phyloP scores from a whole-genome alignment of 768 basidiomycete species.

The Dendrothele bispora region DNA sequence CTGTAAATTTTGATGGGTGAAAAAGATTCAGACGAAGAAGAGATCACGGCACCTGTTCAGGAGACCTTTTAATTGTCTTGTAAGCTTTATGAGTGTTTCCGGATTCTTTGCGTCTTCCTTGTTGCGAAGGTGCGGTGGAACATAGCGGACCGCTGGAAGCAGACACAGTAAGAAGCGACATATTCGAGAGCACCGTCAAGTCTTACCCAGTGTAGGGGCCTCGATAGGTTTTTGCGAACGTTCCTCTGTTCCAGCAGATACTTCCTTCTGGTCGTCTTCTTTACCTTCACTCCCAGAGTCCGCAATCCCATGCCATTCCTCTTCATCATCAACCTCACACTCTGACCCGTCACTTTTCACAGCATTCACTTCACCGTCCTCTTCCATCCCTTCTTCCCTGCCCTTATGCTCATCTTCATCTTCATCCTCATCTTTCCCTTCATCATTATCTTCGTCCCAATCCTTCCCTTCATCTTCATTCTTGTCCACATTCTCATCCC shows the following conservation, averaged over 20 bases:
- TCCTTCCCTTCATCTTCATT: constrained; percentile 21
- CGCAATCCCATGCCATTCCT: constrained; percentile 40
- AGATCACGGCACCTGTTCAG: constrained; percentile 69
- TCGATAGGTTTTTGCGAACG: constrained; percentile 18
- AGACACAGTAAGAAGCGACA: constrained; percentile 8
- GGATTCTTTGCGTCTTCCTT: constrained; percentile 29
- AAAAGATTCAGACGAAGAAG: not conserved
- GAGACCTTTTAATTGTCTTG: constrained; percentile 79
- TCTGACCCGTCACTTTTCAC: constrained; percentile 14
- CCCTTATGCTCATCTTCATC: constrained; percentile 27
- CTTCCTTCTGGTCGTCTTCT: constrained; percentile 31
- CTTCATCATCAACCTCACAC: constrained; percentile 28
- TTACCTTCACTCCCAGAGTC: constrained; percentile 12
- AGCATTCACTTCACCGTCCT: constrained; percentile 19
- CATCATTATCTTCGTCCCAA: constrained; percentile 14
- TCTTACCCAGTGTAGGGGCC: too few relatives aligned
- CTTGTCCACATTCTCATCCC: constrained; percentile 13
- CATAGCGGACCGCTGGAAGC: constrained; percentile 50
- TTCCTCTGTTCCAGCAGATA: constrained; percentile 35
- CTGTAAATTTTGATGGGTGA: constrained; percentile 35
- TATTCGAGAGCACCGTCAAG: too few relatives aligned
- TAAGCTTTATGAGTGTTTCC: constrained; percentile 54
- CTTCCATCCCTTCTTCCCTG: too few relatives aligned
- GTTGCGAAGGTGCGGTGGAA: constrained; percentile 80
- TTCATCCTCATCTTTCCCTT: constrained; percentile 23